Base-by-base conservation (phyloP, 1,284 basidiomycete species). In the Trametes hirsuta region DNA sequence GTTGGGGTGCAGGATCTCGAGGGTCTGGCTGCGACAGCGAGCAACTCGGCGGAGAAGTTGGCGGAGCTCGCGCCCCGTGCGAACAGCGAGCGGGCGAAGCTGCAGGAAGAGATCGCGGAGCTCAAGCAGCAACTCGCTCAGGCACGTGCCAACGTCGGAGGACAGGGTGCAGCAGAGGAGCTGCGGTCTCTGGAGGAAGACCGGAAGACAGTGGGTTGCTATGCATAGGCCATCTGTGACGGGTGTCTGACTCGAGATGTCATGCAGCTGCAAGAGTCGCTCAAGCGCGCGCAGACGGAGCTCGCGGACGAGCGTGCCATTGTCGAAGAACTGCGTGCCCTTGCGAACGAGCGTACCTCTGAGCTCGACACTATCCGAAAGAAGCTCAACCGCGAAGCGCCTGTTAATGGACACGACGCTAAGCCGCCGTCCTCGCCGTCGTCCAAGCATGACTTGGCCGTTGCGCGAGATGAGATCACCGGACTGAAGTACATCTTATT, bases 401-500 rank as follows among this genome's bases (percentile, higher is more conserved):
- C 81, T 2, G 67, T 88, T 61, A 75, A 73, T 48, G 68, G 68
- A n/a, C 15, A 64, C 41, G 65, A 74, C 75, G 60, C 58, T 73
- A 59, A 73, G 76, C 66, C 73, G 8, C 44, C 71, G 49, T 63
- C 71, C 39, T 73, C 79, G 3, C 72, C 79, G 4, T 75, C 79
- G 5, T 76, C 82, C 15, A 86, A 85, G 66, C 72, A 84, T 39
- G 87, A 90, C 59, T 66, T 80, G 21, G 75, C 79, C 44, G 72
- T 72, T 24, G 75, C 79, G 25, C 76, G 79, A 35, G 85, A 88
- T 55, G 91, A 93, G 73, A 85, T 91, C 59, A 87, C 81, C 18
- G 91, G 91, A 10, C 81, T 93, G 48, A 93, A 92, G 91, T 92
- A 72, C 21, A 81, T 71, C 14, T 9, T 18, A 24, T 24, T 40